Evolutionary conservation across 495 filamentous ascomycete genomes (phyloP).

Genomic region (Cercophora scortea): DNA sequence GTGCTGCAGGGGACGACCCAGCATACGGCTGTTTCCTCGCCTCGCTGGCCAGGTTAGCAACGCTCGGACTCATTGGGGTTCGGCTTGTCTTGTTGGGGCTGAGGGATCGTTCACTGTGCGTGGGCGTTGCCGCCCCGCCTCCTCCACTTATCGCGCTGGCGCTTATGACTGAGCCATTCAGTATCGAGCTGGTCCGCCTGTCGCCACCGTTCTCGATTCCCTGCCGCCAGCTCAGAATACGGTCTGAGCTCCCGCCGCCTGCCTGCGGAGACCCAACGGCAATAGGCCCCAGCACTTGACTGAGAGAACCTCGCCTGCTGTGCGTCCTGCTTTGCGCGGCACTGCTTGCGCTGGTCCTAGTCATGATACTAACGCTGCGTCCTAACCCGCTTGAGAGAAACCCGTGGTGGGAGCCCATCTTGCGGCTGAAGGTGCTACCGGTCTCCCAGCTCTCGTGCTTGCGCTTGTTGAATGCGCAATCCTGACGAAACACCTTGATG

Average conservation of each 20-base stretch:
- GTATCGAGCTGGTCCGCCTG: constrained; percentile 22
- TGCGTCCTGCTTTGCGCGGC: constrained; percentile 45
- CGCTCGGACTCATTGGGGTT: constrained; percentile 23
- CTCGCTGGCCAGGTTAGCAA: constrained; percentile 32
- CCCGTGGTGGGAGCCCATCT: constrained; percentile 41
- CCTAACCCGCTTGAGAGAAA: constrained; percentile 41
- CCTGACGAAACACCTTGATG: constrained; percentile 92
- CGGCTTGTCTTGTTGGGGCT: constrained; percentile 38
- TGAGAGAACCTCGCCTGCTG: constrained; percentile 48
- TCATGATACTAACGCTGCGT: constrained; percentile 56
- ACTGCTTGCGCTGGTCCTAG: constrained; percentile 45
- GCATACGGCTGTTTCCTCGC: constrained; percentile 34
- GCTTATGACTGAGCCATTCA: constrained; percentile 5
- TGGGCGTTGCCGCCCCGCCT: constrained; percentile 14
- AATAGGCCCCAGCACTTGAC: constrained; percentile 10
- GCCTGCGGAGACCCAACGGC: constrained; percentile 28
- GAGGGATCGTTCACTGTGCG: constrained; percentile 39
- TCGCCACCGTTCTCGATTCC: constrained; percentile 46
- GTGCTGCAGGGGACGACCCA: constrained; percentile 11
- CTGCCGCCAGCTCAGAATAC: constrained; percentile 90
- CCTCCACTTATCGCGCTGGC: constrained; percentile 1
- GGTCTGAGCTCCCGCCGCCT: constrained; percentile 49
- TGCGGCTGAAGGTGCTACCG: constrained; percentile 69
- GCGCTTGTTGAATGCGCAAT: constrained; percentile 66
- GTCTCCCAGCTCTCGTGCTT: constrained; percentile 58